phyloP scores from a whole-genome alignment of 345 rosid genomes.

The Boechera divaricarpa region DNA sequence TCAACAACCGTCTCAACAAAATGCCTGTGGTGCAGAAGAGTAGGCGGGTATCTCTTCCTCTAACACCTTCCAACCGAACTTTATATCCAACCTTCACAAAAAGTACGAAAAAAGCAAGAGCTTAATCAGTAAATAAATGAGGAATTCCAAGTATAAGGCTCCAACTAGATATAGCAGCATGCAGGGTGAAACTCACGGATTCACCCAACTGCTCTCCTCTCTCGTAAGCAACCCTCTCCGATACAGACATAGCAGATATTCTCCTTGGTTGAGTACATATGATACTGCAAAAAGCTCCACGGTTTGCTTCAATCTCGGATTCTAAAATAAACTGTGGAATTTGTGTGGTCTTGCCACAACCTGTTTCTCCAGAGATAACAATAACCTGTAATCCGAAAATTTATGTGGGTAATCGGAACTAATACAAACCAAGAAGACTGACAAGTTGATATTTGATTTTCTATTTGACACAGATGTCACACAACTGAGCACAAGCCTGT shows the following conservation, averaged over 20 bases:
- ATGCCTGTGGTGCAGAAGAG: slow-evolving; percentile 96
- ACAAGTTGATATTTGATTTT: neutral
- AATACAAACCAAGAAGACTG: slow-evolving; percentile 12
- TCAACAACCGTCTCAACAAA: slow-evolving; percentile 86
- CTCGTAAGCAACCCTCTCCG: slow-evolving; percentile 94
- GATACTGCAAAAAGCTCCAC: slow-evolving; percentile 82
- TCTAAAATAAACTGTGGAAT: slow-evolving; percentile 93
- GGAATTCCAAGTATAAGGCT: slow-evolving; percentile 16
- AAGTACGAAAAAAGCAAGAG: slow-evolving; percentile 27
- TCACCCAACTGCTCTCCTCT: slow-evolving; percentile 96
- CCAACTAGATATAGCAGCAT: slow-evolving; percentile 33
- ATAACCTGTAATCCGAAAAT: slow-evolving; percentile 59
- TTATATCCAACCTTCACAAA: slow-evolving; percentile 84
- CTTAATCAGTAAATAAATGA: slow-evolving; percentile 26
- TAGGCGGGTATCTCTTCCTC: slow-evolving; percentile 85
- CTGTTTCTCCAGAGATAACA: slow-evolving; percentile 94
- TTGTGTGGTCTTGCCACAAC: slow-evolving; percentile 99
- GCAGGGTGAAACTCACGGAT: slow-evolving; percentile 65
- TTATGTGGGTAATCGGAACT: neutral
- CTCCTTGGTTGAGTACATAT: slow-evolving; percentile 96
- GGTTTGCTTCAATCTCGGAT: slow-evolving; percentile 66
- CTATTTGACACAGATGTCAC: slow-evolving; percentile 20
- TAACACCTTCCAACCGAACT: slow-evolving; percentile 91
- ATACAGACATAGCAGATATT: slow-evolving; percentile 92
- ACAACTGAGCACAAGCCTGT: slow-evolving; percentile 13